These are phyloP conservation scores for Geotrichum aggregatum DNA, from an alignment of 1,139 yeast species.

Conservation along the genomic window DNA sequence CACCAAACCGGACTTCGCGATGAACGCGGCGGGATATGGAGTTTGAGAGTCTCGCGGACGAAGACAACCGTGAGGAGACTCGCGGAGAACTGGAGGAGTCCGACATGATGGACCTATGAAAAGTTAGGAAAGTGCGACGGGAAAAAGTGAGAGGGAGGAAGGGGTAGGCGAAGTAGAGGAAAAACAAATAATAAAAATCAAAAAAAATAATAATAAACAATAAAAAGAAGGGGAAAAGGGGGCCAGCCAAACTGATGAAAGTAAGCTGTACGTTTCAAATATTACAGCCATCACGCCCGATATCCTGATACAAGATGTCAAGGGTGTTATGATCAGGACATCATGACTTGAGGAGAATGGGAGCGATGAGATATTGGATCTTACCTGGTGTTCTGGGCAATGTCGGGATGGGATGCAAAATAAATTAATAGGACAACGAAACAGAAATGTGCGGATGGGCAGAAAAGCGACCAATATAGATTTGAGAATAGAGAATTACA, in stretches of 20 bases:
- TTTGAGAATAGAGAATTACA: too few relatives aligned
- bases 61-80: constrained; percentile 22
- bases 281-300: not conserved
- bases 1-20: constrained; percentile 61
- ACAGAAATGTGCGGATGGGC: too few relatives aligned
- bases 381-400: not conserved
- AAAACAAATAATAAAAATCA: constrained; percentile 1
- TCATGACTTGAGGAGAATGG: not conserved
- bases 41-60: constrained; percentile 22
- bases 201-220: not conserved
- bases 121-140: not conserved
- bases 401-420: too few relatives aligned
- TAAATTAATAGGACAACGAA: too few relatives aligned
- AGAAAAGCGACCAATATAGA: too few relatives aligned
- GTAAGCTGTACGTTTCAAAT: too few relatives aligned
- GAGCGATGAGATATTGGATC: not conserved
- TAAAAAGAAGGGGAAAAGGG: constrained; percentile 1
- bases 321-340: too few relatives aligned
- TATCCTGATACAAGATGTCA: too few relatives aligned
- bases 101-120: constrained; percentile 15
- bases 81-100: constrained; percentile 17
- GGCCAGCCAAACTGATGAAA: not conserved
- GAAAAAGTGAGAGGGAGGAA: not conserved
- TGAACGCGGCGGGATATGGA: constrained; percentile 23
- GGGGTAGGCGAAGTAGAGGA: not conserved